phyloP scores from a whole-genome alignment of 495 filamentous ascomycete species.

The Pseudevernia furfuracea region DNA sequence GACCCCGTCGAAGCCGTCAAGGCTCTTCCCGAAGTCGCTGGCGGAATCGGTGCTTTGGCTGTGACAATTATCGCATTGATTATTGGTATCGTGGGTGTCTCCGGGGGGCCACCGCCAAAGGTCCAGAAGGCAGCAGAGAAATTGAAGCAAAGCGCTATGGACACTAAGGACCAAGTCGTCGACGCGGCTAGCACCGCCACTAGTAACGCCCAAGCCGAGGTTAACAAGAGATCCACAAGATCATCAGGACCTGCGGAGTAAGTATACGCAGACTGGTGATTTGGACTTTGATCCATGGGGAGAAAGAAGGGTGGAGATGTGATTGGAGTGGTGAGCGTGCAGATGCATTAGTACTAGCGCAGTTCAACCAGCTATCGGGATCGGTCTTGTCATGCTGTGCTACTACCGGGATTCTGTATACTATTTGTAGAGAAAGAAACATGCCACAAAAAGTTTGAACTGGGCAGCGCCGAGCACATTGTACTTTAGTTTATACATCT shows the following conservation, averaged over 20 bases:
- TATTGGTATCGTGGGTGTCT: conserved; percentile 48
- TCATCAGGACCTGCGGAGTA: conserved; percentile 41
- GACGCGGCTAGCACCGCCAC: conserved; percentile 59
- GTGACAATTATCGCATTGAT: conserved; percentile 62
- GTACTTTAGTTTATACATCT: background rate
- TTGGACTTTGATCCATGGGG: background rate
- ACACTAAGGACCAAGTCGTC: conserved; percentile 71
- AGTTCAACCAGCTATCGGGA: background rate
- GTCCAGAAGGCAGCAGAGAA: conserved; percentile 55
- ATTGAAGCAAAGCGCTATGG: conserved; percentile 62
- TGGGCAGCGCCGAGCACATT: background rate
- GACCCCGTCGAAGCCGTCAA: conserved; percentile 87
- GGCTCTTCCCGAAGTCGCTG: conserved; percentile 85
- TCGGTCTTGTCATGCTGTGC: background rate
- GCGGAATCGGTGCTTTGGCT: conserved; percentile 60
- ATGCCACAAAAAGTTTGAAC: background rate
- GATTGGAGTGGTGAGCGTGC: background rate
- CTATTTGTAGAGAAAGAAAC: background rate
- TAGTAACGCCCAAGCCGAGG: conserved; percentile 40
- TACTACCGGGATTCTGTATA: background rate
- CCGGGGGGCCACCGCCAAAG: conserved; percentile 45
- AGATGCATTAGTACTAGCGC: background rate
- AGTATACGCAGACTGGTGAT: background rate
- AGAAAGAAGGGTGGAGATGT: conserved; percentile 1
- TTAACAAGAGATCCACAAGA: conserved; percentile 56